These are phyloP conservation scores for Arabidopsis hybrid DNA, from an alignment of 441 rosid species.

Conservation along the genomic window DNA sequence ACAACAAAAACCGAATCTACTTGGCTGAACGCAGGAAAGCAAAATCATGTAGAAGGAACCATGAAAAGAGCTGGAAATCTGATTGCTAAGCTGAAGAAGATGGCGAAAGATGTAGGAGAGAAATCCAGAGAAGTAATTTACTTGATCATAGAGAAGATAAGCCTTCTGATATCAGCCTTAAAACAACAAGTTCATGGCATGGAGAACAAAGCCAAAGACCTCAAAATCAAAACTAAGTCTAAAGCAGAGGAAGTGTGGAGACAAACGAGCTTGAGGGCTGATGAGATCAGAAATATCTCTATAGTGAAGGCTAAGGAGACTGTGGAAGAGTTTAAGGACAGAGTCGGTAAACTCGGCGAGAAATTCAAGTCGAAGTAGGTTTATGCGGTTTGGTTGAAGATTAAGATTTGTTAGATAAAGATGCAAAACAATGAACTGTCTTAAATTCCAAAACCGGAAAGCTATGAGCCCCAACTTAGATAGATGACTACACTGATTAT, in stretches of 20 bases:
- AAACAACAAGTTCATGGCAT: constrained; percentile 53
- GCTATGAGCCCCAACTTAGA: neutral
- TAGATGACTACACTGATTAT: neutral
- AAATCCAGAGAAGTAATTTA: constrained; percentile 25
- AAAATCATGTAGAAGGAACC: constrained; percentile 33
- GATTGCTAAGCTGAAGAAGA: constrained; percentile 36
- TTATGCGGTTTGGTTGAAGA: constrained; percentile 8
- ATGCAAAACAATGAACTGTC: neutral
- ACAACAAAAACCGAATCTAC: constrained; percentile 60
- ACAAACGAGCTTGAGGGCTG: constrained; percentile 29
- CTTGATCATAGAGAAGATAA: constrained; percentile 55
- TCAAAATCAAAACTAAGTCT: constrained; percentile 46
- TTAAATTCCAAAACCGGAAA: neutral
- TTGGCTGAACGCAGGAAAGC: constrained; percentile 57
- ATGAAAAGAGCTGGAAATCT: constrained; percentile 35
- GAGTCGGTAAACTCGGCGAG: constrained; percentile 75
- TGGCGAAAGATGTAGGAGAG: constrained; percentile 35
- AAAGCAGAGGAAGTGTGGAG: constrained; percentile 35
- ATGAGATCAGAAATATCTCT: constrained; percentile 39
- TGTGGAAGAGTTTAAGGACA: constrained; percentile 67
- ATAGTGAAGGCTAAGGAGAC: constrained; percentile 51
- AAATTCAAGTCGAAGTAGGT: constrained; percentile 56
- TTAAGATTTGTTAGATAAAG: neutral
- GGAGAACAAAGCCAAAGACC: constrained; percentile 49
- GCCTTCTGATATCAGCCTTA: constrained; percentile 51